These are phyloP conservation scores for Daucus carota DNA, from an alignment of 129 eudicot species.

Conservation along the genomic window DH1_v3.0 NC_030381.2:51316001-51316500, in stretches of 20 bases:
- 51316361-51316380: constrained; percentile 83
- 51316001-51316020: background rate
- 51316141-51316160: background rate
- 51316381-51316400: constrained; percentile 16
- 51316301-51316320: constrained; percentile 89
- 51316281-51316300: constrained; percentile 99
- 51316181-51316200: constrained; percentile 8
- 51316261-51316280: constrained; percentile 90
- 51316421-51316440: constrained; percentile 8
- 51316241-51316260: constrained; percentile 93
- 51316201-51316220: background rate
- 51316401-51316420: constrained; percentile 7
- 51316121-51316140: background rate
- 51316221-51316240: constrained; percentile 74
- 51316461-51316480: constrained; percentile 42
- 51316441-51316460: constrained; percentile 39
- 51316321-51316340: constrained; percentile 73
- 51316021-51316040: background rate
- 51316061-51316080: constrained; percentile 24
- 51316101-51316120: constrained; percentile 32
- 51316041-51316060: constrained; percentile 12
- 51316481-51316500: constrained; percentile 53
- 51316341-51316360: constrained; percentile 76
- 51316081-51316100: constrained; percentile 18
- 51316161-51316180: background rate